Evolutionary conservation across 139 green algal genomes (phyloP).

Genomic region (Marvania coccoides): DNA sequence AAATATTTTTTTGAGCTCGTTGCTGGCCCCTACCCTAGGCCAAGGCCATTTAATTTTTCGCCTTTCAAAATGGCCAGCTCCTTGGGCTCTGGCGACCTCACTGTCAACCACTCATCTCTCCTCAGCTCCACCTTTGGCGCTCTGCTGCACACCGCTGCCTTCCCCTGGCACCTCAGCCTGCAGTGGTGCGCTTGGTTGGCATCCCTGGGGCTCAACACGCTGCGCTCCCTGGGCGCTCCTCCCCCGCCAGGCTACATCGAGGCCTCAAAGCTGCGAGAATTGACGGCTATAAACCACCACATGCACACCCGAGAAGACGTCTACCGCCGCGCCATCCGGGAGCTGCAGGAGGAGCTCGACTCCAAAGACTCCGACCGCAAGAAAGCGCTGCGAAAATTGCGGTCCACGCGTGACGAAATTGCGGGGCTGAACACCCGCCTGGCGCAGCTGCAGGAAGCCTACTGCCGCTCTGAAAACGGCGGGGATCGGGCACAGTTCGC

Average conservation of each 20-base stretch:
- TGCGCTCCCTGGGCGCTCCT: background rate
- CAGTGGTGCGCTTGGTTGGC: background rate
- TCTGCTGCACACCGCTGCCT: background rate
- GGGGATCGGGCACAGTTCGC: too few relatives aligned
- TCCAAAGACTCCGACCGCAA: constrained; percentile 11
- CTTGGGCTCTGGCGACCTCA: background rate
- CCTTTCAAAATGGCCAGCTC: background rate
- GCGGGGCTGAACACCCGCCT: background rate
- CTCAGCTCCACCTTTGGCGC: too few relatives aligned
- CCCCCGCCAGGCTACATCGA: background rate
- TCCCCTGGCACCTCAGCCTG: background rate
- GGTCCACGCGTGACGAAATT: background rate
- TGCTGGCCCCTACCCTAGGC: too few relatives aligned
- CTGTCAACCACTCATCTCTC: too few relatives aligned
- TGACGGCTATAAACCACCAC: constrained; percentile 12
- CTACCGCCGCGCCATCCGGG: constrained; percentile 8
- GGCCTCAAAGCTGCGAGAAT: background rate
- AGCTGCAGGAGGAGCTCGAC: constrained; percentile 14
- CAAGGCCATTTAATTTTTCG: too few relatives aligned
- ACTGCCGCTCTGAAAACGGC: too few relatives aligned
- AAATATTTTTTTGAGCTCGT: too few relatives aligned
- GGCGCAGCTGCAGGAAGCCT: background rate
- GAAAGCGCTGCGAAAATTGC: constrained; percentile 7
- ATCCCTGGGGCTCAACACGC: too few relatives aligned
- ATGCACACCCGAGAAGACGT: constrained; percentile 16